Conservation (phyloP, 495 filamentous ascomycete genomes). For the Copromyces sp. region DNA sequence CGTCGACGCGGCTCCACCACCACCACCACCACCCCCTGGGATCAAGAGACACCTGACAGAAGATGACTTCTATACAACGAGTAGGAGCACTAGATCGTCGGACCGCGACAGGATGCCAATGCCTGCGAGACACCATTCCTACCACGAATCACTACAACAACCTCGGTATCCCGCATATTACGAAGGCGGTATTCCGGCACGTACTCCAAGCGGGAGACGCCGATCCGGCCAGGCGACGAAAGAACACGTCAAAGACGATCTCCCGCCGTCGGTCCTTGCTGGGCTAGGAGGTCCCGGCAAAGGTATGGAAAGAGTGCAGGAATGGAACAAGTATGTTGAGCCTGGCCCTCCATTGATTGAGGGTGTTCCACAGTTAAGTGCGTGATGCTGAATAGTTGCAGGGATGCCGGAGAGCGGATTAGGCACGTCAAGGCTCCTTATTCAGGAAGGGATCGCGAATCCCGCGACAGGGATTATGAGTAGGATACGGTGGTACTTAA, state of each 20-base stretch:
- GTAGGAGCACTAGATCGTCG: not conserved
- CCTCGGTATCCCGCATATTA: not conserved
- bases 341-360: slow-evolving; percentile 21
- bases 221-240: slow-evolving; percentile 14
- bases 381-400: not conserved
- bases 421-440: not conserved
- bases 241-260: slow-evolving; percentile 18
- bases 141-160: slow-evolving; percentile 1
- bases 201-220: slow-evolving; percentile 18
- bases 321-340: slow-evolving; percentile 40
- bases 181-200: slow-evolving; percentile 5
- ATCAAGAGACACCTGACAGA: not conserved
- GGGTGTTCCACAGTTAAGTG: not conserved
- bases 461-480: not conserved
- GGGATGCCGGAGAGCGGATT: not conserved
- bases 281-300: slow-evolving; percentile 34
- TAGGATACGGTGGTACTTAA: not conserved
- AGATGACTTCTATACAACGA: not conserved
- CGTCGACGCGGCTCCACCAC: not conserved
- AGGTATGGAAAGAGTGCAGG: slow-evolving; percentile 36
- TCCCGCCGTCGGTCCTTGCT: slow-evolving; percentile 33
- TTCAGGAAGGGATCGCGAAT: not conserved
- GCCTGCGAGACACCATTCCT: slow-evolving; percentile 2
- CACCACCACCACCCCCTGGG: not conserved
- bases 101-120: slow-evolving; percentile 2